phyloP scores from a whole-genome alignment of 2,329 filamentous ascomycete species.

The Colletotrichum paranaense region DNA sequence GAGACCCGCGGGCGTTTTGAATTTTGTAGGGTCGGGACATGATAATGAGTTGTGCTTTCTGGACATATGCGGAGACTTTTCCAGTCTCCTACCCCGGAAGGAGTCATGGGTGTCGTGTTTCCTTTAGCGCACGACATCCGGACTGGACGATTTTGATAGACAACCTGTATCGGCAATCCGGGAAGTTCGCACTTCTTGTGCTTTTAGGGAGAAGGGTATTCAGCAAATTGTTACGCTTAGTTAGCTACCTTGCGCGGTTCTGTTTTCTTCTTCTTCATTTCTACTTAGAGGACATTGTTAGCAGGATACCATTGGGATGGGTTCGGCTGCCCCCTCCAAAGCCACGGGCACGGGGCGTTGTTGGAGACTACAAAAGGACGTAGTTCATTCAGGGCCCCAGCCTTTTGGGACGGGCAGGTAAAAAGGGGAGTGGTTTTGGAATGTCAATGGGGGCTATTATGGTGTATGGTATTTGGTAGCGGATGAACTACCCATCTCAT shows the following conservation, averaged over 20 bases:
- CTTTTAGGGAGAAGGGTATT: constrained; percentile 25
- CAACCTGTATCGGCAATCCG: constrained; percentile 29
- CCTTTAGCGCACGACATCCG: constrained; percentile 5
- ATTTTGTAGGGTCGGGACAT: constrained; percentile 15
- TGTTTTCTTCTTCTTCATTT: constrained; percentile 10
- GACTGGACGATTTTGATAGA: constrained; percentile 31
- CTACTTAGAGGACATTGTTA: constrained; percentile 16
- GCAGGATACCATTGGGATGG: constrained; percentile 12
- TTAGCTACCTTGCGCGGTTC: not conserved
- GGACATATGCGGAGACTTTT: constrained; percentile 27
- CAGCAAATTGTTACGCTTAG: constrained; percentile 17
- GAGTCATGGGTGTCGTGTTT: constrained; percentile 9
- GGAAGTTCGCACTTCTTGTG: constrained; percentile 35
- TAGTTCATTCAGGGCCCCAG: not conserved
- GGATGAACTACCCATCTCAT: constrained; percentile 9
- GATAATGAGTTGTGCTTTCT: constrained; percentile 24
- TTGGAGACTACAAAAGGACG: not conserved
- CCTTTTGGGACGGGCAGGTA: not conserved
- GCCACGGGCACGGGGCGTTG: not conserved
- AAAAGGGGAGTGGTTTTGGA: not conserved
- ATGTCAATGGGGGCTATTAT: not conserved
- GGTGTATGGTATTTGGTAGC: constrained; percentile 15
- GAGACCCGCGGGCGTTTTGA: not conserved
- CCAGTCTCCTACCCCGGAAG: constrained; percentile 42
- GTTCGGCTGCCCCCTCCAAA: not conserved